Conservation (phyloP, 2,329 filamentous ascomycete species). For the Penicillium decumbens region DNA sequence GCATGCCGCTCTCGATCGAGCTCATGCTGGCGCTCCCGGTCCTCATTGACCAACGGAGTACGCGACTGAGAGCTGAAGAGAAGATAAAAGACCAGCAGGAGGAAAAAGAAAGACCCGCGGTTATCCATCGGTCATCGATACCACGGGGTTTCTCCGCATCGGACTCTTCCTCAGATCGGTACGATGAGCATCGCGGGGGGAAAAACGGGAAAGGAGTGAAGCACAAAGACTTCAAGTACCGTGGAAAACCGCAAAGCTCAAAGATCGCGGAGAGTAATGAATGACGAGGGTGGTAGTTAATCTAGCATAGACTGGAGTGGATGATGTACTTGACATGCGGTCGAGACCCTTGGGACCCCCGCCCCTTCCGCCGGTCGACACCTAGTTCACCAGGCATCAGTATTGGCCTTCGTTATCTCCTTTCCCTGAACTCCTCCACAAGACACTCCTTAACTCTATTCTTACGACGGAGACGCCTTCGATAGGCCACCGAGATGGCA, state of each 20-base stretch:
- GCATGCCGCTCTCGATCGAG: conserved; percentile 50
- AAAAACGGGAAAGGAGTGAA: conserved; percentile 1
- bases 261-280: conserved; percentile 12
- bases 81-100: conserved; percentile 52
- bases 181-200: conserved; percentile 26
- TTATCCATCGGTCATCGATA: conserved; percentile 46
- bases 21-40: conserved; percentile 46
- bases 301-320: conserved; percentile 9
- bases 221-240: conserved; percentile 5
- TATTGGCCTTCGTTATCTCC: conserved; percentile 14
- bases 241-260: neutral
- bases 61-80: conserved; percentile 49
- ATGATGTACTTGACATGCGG: conserved; percentile 26
- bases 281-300: conserved; percentile 23
- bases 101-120: conserved; percentile 47
- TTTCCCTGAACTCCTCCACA: conserved; percentile 8
- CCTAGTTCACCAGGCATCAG: conserved; percentile 9
- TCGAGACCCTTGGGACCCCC: conserved; percentile 14
- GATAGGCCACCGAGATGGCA: conserved; percentile 47
- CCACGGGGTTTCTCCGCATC: conserved; percentile 23
- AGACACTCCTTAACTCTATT: neutral
- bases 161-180: conserved; percentile 20
- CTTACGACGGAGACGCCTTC: conserved; percentile 11
- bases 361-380: conserved; percentile 17
- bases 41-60: conserved; percentile 38